Percentiles rank a stretch among this genome's conserved stretches.
Conservation (phyloP, 2,329 filamentous ascomycete species). For the Sporothrix euskadiensis region DNA sequence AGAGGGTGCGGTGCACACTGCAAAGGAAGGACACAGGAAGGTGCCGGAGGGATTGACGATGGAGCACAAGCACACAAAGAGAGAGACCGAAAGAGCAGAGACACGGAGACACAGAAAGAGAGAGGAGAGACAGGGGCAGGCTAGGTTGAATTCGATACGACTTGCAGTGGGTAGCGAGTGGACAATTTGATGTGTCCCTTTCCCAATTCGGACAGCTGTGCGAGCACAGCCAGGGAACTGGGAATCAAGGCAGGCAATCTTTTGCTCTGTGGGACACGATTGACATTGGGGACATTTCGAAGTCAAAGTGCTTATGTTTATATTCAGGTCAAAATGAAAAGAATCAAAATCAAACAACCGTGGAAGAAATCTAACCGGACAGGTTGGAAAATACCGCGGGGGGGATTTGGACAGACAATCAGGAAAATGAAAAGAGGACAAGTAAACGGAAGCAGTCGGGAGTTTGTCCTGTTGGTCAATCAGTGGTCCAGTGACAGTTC, state of each 20-base stretch:
- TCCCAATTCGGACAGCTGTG: conserved; percentile 22
- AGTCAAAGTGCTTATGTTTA: not conserved
- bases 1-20: not conserved
- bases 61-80: not conserved
- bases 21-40: not conserved
- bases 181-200: not conserved
- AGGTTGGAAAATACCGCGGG: not conserved
- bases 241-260: conserved; percentile 10
- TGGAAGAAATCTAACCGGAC: not conserved
- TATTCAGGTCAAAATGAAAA: not conserved
- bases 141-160: conserved; percentile 16
- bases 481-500: not conserved
- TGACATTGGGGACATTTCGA: not conserved
- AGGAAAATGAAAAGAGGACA: not conserved
- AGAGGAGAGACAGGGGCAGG: not conserved
- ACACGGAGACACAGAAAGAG: not conserved
- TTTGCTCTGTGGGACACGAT: not conserved
- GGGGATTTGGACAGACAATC: not conserved
- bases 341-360: not conserved
- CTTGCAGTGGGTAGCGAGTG: not conserved
- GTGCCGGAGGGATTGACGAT: not conserved
- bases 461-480: not conserved
- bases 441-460: not conserved
- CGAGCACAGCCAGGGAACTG: not conserved
- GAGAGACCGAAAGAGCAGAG: not conserved